These are phyloP conservation scores for Tetrapisispora taiwanensis DNA, from an alignment of 805 yeast species.

Conservation along the genomic window DNA sequence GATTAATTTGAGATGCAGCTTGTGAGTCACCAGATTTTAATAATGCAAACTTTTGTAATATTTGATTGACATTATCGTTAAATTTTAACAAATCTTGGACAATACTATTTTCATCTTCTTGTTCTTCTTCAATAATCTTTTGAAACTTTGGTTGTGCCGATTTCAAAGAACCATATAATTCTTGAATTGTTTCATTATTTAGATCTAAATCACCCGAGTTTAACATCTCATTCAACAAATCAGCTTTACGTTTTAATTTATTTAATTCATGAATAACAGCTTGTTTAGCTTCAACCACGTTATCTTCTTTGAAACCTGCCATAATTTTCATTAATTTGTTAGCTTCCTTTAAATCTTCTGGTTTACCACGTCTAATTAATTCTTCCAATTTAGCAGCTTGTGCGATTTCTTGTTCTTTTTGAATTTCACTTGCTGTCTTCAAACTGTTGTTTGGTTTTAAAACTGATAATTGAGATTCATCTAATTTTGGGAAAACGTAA, in stretches of 20 bases:
- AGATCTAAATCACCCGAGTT: conserved; percentile 33
- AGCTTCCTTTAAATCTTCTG: conserved; percentile 91
- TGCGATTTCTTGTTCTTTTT: conserved; percentile 84
- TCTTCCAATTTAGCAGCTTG: conserved; percentile 95
- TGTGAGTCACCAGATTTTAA: conserved; percentile 49
- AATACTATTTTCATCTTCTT: conserved; percentile 50
- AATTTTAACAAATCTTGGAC: conserved; percentile 56
- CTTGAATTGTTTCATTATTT: conserved; percentile 59
- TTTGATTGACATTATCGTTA: conserved; percentile 64
- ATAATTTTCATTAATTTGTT: conserved; percentile 92
- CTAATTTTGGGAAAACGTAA: conserved; percentile 84
- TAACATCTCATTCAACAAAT: conserved; percentile 81
- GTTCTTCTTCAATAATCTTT: conserved; percentile 71
- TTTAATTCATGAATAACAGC: conserved; percentile 77
- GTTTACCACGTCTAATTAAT: conserved; percentile 87
- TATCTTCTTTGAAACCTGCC: conserved; percentile 94
- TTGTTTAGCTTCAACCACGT: conserved; percentile 51
- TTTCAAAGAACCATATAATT: conserved; percentile 68
- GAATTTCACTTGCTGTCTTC: conserved; percentile 81
- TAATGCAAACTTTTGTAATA: conserved; percentile 55
- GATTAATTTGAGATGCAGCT: conserved; percentile 41
- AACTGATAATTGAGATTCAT: conserved; percentile 85
- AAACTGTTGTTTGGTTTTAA: conserved; percentile 80
- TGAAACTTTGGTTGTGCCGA: conserved; percentile 80
- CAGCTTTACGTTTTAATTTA: conserved; percentile 75